Base-by-base conservation (phyloP, 1,284 basidiomycete species). In the Chalciporus sp. region DNA sequence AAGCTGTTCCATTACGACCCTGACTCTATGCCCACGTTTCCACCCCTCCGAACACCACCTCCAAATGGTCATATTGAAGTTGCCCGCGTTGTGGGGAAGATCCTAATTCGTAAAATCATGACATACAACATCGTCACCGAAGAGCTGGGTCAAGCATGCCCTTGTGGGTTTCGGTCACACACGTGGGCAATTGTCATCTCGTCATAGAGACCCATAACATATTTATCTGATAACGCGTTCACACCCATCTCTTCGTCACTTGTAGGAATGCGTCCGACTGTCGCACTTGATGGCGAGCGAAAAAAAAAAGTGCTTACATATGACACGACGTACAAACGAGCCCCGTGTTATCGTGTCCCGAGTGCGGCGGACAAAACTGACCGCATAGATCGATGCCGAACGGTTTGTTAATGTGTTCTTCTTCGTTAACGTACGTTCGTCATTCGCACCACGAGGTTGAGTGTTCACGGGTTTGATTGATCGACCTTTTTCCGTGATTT, bases 211-310 rank as follows among this genome's bases (percentile, higher is more conserved):
- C 33, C 16, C 14, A 37, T n/a, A 37, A 37, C 14, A 7, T 4
- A n/a, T 7, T 23, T 53, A 46, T 47, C 40, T 54, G 58, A 48
- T 39, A 47, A 39, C 35, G 4, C 19, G 8, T 27, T 47, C 26
- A 33, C 42, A 42, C 17, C n/a, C n/a, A 16, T 44, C 56, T 23
- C 19, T 54, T 29, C 28, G 35, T 46, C 40, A 45, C 27, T 17
- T 8, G 39, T 11, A 11, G 33, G 35, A 6, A 23, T 37, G n/a
- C n/a, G n/a, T 17, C 35, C n/a, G n/a, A 37, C 7, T n/a, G 5
- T 35, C 33, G 33, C 33, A 35, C 16, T 35, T n/a, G 11, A 14
- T 35, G 33, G 16, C 14, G 5, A 35, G 33, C n/a, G n/a, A n/a
- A n/a, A n/a, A n/a, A n/a, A n/a, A n/a, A n/a, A n/a, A n/a, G n/a